Percentiles rank a stretch among this genome's conserved stretches.
Conservation (phyloP, 306 rosid species). For the Cucurbita ficifolia region DNA sequence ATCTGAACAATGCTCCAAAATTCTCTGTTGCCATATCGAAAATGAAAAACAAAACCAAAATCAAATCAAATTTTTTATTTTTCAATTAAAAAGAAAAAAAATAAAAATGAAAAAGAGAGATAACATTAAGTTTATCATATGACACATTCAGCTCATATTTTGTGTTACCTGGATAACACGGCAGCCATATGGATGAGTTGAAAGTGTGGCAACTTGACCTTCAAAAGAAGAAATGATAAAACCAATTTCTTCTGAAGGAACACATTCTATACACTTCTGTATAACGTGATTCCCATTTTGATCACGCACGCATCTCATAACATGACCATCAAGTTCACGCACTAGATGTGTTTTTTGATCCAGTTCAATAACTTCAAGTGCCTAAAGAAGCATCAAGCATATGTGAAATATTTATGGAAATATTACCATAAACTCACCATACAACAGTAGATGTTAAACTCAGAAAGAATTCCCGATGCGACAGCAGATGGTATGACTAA, state of each 20-base stretch:
- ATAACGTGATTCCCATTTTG: conserved; percentile 73
- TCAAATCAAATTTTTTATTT: not conserved
- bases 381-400: conserved; percentile 21
- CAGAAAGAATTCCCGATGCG: not conserved
- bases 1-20: conserved; percentile 57
- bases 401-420: not conserved
- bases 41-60: not conserved
- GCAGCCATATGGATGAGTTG: conserved; percentile 65
- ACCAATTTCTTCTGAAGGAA: conserved; percentile 34
- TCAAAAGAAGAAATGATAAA: conserved; percentile 42
- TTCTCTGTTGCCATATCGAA: conserved; percentile 22
- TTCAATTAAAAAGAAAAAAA: not conserved
- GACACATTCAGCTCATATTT: not conserved
- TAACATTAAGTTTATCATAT: not conserved
- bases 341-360: conserved; percentile 39
- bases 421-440: not conserved
- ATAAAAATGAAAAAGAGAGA: not conserved
- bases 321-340: conserved; percentile 54
- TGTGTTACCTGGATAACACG: conserved; percentile 54
- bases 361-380: conserved; percentile 46
- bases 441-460: not conserved
- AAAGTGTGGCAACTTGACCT: conserved; percentile 36
- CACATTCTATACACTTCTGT: conserved; percentile 57
- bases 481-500: not conserved
- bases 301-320: conserved; percentile 52